Percentiles rank a stretch among this genome's conserved stretches.
Evolutionary conservation across 2,329 filamentous ascomycete genomes (phyloP).

Genomic region (Fusarium piperis): DNA sequence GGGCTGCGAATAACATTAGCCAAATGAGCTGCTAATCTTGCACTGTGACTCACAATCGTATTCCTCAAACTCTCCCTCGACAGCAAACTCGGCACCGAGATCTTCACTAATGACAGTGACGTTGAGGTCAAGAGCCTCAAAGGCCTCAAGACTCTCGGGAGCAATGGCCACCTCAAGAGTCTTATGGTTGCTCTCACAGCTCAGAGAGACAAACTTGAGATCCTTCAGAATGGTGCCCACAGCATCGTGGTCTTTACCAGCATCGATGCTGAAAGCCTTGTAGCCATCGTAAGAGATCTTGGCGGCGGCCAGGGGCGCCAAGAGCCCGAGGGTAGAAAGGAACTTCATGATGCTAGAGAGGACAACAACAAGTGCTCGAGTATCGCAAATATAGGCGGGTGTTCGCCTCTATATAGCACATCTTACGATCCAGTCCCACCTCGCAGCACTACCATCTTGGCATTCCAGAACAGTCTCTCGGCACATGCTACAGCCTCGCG

Average conservation of each 20-base stretch:
- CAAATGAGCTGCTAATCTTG: fast-evolving
- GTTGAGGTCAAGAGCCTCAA: constrained; percentile 38
- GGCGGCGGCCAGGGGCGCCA: constrained; percentile 20
- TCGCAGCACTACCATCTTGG: background rate
- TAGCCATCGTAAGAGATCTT: constrained; percentile 41
- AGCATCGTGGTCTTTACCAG: constrained; percentile 16
- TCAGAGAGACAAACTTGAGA: constrained; percentile 38
- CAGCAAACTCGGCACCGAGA: constrained; percentile 38
- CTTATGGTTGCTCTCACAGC: constrained; percentile 35
- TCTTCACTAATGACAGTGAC: constrained; percentile 34
- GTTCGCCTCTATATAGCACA: background rate
- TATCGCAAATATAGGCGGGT: background rate
- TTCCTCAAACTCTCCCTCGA: constrained; percentile 32
- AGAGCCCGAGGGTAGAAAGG: constrained; percentile 1
- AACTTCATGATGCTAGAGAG: constrained; percentile 12
- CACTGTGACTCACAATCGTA: constrained; percentile 12
- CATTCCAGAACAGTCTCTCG: background rate
- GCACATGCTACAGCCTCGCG: background rate
- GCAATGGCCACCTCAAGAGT: constrained; percentile 41
- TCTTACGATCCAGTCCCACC: background rate
- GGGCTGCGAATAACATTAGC: background rate
- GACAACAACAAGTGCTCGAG: background rate
- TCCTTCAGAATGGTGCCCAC: constrained; percentile 23
- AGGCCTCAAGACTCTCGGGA: constrained; percentile 31
- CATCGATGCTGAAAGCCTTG: constrained; percentile 41